Base-by-base conservation (phyloP, 2,329 filamentous ascomycete species). In the Pseudopyricularia cyperi region DNA sequence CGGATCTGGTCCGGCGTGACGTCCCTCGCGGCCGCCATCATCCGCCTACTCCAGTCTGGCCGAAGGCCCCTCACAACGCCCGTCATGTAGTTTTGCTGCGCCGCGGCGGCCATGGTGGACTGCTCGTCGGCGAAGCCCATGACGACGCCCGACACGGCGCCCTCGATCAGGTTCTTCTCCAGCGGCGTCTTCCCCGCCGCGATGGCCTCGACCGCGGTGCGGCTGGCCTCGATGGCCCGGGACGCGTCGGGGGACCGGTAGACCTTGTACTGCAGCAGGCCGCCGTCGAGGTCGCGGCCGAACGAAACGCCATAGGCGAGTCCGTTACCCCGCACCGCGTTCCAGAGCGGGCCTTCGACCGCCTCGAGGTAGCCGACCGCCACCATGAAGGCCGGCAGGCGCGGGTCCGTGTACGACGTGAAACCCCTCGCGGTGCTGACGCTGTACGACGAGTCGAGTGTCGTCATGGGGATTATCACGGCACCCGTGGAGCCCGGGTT, bases 311-410 rank as follows among this genome's bases (percentile, higher is more conserved):
- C 90, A 63, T 98, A 98, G 0, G 93, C 93, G 51, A 97, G 82
- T 46, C 93, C 93, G 44, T 88, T 93, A 52, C 93, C 93, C 47
- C 93, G 88, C 48, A 97, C 87, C 0, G 89, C 88, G 56, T 85
- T 85, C 91, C 93, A 97, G 32, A 98, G 79, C 1, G 93, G 93
- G 0, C 93, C 93, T 67, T 98, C 93, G 17, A 94, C 86, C 1
- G 89, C 83, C 63, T 96, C 90, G 55, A 98, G 83, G 63, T 96
- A 97, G 19, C 89, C 83, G 49, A 89, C 80, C 1, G 91, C 89
- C 7, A 98, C 90, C 65, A 95, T 80, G 50, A 95, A 76, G 2
- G 90, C 83, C 0, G 93, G 89, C 1, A 97, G 74, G 15, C 80
- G 77, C 0, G 89, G 83, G 61, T 96, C 85, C 4, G 77, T 74